A percentile compares a stretch with the other conserved stretches of the same genome.
Evolutionary conservation across 2,329 filamentous ascomycete genomes (phyloP).

Genomic region (Alternaria consortialis): DNA sequence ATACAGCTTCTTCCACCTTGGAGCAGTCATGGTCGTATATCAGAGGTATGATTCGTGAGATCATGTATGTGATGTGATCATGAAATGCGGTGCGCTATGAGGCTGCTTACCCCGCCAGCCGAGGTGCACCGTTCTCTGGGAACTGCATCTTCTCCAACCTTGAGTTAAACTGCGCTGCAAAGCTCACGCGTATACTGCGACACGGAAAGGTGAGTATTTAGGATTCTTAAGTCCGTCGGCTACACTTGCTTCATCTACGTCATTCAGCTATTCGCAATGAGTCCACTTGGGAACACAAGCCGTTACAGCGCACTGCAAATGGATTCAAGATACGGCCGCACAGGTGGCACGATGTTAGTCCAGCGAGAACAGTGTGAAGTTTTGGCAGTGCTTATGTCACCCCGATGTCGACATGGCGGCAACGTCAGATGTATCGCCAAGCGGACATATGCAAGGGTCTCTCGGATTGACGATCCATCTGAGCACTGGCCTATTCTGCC

Average conservation of each 20-base stretch:
- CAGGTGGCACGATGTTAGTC: not conserved
- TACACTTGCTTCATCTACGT: not conserved
- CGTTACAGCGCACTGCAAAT: not conserved
- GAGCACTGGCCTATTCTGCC: constrained; percentile 33
- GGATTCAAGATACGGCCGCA: not conserved
- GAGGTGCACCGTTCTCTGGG: constrained; percentile 4
- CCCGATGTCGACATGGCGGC: not conserved
- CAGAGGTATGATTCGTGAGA: not conserved
- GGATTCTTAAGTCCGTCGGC: too few species aligned
- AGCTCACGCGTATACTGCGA: too few species aligned
- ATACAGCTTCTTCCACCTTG: constrained; percentile 43
- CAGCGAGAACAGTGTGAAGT: not conserved
- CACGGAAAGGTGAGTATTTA: not conserved
- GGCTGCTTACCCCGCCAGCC: constrained; percentile 17
- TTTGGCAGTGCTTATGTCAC: not conserved
- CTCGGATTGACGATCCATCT: constrained; percentile 19
- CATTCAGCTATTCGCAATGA: not conserved
- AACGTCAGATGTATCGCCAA: constrained; percentile 21
- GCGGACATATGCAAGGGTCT: constrained; percentile 16
- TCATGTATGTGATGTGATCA: not conserved
- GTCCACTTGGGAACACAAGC: too few species aligned
- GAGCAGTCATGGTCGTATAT: constrained; percentile 30
- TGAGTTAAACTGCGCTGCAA: not conserved
- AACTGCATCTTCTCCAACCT: not conserved
- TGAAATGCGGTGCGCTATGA: not conserved